Conservation (phyloP, 805 yeast genomes). For the Tetrapisispora taiwanensis region DNA sequence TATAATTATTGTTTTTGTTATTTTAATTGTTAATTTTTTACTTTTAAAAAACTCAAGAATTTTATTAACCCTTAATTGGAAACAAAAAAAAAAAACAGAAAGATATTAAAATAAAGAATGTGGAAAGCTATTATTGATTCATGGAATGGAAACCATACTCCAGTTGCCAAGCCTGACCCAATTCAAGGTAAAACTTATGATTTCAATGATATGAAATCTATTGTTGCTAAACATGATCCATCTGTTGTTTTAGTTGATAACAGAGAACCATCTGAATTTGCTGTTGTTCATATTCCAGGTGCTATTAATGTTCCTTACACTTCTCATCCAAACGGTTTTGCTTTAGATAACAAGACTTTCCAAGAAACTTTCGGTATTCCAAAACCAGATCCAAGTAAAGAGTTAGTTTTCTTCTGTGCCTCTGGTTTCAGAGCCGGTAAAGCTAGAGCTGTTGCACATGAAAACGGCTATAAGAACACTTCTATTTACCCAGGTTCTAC, state of each 20-base stretch:
- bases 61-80: too few relatives aligned
- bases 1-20: too few relatives aligned
- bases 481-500: conserved; percentile 75
- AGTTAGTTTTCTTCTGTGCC: conserved; percentile 72
- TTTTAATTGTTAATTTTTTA: too few relatives aligned
- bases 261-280: conserved; percentile 72
- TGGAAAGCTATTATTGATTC: conserved; percentile 20
- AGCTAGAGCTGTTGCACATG: conserved; percentile 74
- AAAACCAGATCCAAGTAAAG: conserved; percentile 56
- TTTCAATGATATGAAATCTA: conserved; percentile 42
- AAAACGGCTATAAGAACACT: conserved; percentile 67
- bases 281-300: conserved; percentile 65
- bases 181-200: conserved; percentile 26
- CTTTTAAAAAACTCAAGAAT: too few relatives aligned
- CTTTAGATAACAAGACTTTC: conserved; percentile 58
- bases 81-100: background rate
- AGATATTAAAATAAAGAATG: conserved; percentile 5
- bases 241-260: conserved; percentile 61
- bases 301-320: conserved; percentile 77
- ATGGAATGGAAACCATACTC: conserved; percentile 19
- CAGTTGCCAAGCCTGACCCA: background rate
- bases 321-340: conserved; percentile 77
- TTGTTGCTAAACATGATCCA: conserved; percentile 34
- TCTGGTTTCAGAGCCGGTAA: conserved; percentile 79
- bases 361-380: conserved; percentile 59